A percentile compares a stretch with the other conserved stretches of the same genome.
Evolutionary conservation across 2,329 filamentous ascomycete genomes (phyloP).

Genomic region (Pyrenophora seminiperda): DNA sequence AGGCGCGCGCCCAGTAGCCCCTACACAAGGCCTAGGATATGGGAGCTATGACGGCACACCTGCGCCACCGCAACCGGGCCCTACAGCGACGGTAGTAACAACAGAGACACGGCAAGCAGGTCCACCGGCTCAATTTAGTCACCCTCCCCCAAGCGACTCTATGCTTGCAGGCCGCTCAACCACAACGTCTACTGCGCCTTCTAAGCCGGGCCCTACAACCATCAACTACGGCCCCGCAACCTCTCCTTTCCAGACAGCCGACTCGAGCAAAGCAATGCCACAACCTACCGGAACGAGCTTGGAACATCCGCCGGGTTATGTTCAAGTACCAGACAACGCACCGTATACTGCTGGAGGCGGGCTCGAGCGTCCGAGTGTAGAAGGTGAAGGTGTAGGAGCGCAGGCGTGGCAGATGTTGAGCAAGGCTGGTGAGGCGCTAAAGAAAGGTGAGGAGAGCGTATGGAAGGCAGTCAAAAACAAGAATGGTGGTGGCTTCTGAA

Average conservation of each 20-base stretch:
- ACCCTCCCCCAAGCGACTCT: conserved; percentile 47
- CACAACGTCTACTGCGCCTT: conserved; percentile 28
- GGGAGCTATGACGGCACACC: conserved; percentile 24
- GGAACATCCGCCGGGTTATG: conserved; percentile 56
- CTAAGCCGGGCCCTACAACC: conserved; percentile 44
- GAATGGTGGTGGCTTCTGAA: conserved; percentile 11
- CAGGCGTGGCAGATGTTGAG: conserved; percentile 43
- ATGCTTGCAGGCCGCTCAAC: conserved; percentile 50
- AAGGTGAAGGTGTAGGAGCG: conserved; percentile 34
- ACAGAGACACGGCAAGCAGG: conserved; percentile 37
- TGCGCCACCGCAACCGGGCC: conserved; percentile 47
- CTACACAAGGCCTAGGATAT: conserved; percentile 15
- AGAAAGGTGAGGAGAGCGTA: conserved; percentile 44
- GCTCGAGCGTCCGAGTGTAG: conserved; percentile 30
- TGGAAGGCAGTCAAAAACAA: conserved; percentile 44
- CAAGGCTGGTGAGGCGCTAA: conserved; percentile 45
- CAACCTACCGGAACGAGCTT: conserved; percentile 27
- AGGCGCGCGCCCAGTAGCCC: conserved; percentile 45
- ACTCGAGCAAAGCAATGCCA: conserved; percentile 26
- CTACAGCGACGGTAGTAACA: conserved; percentile 34
- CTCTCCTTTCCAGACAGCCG: conserved; percentile 33
- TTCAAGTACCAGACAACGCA: conserved; percentile 51
- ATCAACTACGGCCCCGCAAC: conserved; percentile 46
- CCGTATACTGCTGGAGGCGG: conserved; percentile 50
- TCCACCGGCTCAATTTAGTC: conserved; percentile 48